Conservation (phyloP, 768 basidiomycete genomes). For the Mycena haematopus region DNA sequence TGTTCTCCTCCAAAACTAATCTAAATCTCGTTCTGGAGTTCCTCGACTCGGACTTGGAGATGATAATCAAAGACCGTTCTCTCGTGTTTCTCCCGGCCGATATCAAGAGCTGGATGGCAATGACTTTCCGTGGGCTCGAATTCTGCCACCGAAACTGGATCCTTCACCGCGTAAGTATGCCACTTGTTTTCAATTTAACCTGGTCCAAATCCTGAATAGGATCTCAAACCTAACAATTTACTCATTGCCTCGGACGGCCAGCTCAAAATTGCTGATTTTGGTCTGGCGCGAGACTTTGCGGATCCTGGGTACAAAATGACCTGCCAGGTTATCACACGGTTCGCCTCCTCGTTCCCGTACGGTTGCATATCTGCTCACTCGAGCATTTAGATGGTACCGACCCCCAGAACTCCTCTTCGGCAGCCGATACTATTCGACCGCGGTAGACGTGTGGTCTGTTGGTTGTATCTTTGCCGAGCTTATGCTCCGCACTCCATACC, state of each 20-base stretch:
- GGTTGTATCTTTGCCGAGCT: constrained; percentile 98
- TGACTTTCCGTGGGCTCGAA: constrained; percentile 97
- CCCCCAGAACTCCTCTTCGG: constrained; percentile 96
- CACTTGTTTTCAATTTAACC: neutral
- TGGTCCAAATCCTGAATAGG: constrained; percentile 52
- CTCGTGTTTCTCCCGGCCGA: constrained; percentile 94
- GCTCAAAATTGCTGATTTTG: constrained; percentile 98
- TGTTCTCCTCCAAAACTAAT: constrained; percentile 95
- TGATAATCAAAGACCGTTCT: constrained; percentile 92
- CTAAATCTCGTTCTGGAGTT: constrained; percentile 98
- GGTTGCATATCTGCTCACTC: constrained; percentile 5
- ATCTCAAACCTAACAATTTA: constrained; percentile 98
- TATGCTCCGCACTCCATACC: constrained; percentile 94
- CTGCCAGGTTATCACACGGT: constrained; percentile 97
- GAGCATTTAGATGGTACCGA: constrained; percentile 82
- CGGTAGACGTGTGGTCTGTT: constrained; percentile 96
- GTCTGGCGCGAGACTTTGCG: constrained; percentile 94
- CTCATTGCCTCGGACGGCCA: constrained; percentile 90
- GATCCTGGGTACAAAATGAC: constrained; percentile 98
- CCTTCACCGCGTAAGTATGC: constrained; percentile 78
- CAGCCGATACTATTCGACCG: constrained; percentile 86
- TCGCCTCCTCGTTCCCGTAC: constrained; percentile 31
- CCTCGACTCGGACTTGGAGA: constrained; percentile 94
- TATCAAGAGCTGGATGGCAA: constrained; percentile 98
- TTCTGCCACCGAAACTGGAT: constrained; percentile 96